Conservation (phyloP, 192 early-diverging fungal genomes). For the Lobosporangium transversale region DNA sequence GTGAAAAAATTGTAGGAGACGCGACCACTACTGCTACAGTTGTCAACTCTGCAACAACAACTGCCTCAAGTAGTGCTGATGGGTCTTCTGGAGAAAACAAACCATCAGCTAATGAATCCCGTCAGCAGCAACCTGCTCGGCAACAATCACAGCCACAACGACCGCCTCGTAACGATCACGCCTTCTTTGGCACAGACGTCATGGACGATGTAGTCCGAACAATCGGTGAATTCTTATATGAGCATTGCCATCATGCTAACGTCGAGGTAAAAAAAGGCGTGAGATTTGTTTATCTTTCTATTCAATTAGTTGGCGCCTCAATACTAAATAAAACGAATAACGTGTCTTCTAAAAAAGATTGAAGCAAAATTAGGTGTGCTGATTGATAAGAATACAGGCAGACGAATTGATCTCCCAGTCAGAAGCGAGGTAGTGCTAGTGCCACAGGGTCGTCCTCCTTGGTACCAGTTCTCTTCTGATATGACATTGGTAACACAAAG, state of each 20-base stretch:
- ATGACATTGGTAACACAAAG: conserved; percentile 72
- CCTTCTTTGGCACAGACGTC: conserved; percentile 70
- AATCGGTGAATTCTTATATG: conserved; percentile 72
- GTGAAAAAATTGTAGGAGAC: background rate
- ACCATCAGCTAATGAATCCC: no score
- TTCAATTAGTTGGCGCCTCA: background rate
- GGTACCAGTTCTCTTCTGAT: conserved; percentile 79
- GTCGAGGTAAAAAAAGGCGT: conserved; percentile 64
- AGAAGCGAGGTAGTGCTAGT: conserved; percentile 64
- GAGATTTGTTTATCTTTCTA: no score
- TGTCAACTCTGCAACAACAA: no score
- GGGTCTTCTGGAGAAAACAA: no score
- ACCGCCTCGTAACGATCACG: conserved; percentile 56
- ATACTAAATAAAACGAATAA: background rate
- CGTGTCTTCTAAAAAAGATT: conserved; percentile 64
- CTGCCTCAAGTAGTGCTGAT: background rate
- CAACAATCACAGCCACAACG: background rate
- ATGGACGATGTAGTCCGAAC: conserved; percentile 69
- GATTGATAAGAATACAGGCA: conserved; percentile 69
- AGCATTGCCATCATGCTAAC: conserved; percentile 61
- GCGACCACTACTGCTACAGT: background rate
- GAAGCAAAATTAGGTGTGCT: conserved; percentile 93
- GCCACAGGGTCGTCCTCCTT: conserved; percentile 22
- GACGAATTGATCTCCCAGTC: conserved; percentile 74
- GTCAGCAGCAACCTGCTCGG: background rate